These are phyloP conservation scores for Karstenula rhodostoma DNA, from an alignment of 2,329 filamentous ascomycete genomes.

Conservation along the genomic window DNA sequence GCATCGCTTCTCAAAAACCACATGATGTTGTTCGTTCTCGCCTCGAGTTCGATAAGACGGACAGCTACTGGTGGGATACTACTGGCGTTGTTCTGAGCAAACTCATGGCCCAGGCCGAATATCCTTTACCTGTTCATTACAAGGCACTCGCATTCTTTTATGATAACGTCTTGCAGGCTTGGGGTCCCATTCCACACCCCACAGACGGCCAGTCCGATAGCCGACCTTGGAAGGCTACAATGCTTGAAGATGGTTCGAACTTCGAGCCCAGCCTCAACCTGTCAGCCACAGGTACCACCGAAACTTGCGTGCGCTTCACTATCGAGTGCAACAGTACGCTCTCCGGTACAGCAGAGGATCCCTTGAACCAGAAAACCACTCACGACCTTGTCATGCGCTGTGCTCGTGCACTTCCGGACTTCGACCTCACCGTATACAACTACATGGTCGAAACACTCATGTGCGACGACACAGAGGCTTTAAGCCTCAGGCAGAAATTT, in stretches of 20 bases:
- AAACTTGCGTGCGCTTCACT: not conserved
- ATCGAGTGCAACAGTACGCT: not conserved
- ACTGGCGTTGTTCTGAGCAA: too few species aligned
- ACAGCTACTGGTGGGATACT: too few species aligned
- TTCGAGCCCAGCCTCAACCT: not conserved
- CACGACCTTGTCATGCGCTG: not conserved
- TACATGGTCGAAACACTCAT: not conserved
- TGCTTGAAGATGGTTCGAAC: not conserved
- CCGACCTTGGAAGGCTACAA: not conserved
- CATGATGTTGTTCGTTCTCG: too few species aligned
- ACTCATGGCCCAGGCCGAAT: too few species aligned
- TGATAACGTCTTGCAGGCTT: too few species aligned
- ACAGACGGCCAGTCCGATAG: too few species aligned
- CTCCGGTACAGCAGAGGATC: not conserved
- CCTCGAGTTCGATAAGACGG: too few species aligned
- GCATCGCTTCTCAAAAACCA: too few species aligned
- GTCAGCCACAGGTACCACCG: not conserved
- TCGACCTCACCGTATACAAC: not conserved
- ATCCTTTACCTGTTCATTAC: too few species aligned
- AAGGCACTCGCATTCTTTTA: too few species aligned
- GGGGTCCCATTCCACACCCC: too few species aligned
- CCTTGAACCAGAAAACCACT: not conserved
- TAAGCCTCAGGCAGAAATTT: not conserved
- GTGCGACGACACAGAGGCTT: not conserved
- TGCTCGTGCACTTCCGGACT: not conserved